Evolutionary conservation across 2,329 filamentous ascomycete species (phyloP).

Genomic region (Ilyonectria mors-panacis): DNA sequence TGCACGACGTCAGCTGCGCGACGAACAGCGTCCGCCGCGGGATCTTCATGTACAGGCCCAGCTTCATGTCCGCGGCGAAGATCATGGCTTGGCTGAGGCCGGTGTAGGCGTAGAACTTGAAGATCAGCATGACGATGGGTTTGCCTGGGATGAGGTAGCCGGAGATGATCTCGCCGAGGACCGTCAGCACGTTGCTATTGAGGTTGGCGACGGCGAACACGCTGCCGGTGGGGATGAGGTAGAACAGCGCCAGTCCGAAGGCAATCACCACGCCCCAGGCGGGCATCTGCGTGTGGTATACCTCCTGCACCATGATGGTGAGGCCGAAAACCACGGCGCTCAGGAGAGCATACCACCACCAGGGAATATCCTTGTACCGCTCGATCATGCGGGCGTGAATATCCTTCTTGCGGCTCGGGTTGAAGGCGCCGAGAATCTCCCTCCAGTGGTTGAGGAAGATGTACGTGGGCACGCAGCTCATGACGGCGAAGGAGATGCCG

Average conservation of each 20-base stretch:
- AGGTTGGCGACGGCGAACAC: constrained; percentile 53
- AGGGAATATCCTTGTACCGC: constrained; percentile 47
- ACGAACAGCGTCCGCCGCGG: constrained; percentile 61
- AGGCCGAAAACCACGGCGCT: constrained; percentile 50
- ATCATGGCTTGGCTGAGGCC: constrained; percentile 58
- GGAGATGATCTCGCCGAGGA: constrained; percentile 48
- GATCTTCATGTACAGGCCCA: constrained; percentile 65
- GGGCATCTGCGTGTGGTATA: constrained; percentile 46
- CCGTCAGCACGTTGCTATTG: constrained; percentile 54
- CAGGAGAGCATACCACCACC: constrained; percentile 57
- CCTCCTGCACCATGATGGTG: constrained; percentile 46
- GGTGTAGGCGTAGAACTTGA: constrained; percentile 41
- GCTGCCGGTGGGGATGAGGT: constrained; percentile 38
- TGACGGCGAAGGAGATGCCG: constrained; percentile 32
- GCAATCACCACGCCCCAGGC: constrained; percentile 46
- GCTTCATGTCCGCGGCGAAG: constrained; percentile 64
- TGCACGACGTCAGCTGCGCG: constrained; percentile 61
- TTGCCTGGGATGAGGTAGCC: constrained; percentile 40
- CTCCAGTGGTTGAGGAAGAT: constrained; percentile 35
- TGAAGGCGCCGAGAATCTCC: constrained; percentile 28
- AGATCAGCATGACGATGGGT: constrained; percentile 40
- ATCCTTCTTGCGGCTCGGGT: constrained; percentile 47
- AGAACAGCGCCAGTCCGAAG: constrained; percentile 41
- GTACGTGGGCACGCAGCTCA: constrained; percentile 32
- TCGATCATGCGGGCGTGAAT: constrained; percentile 55